phyloP scores from a whole-genome alignment of 169 alveolate genomes.

The Cryptosporidium bovis region DNA sequence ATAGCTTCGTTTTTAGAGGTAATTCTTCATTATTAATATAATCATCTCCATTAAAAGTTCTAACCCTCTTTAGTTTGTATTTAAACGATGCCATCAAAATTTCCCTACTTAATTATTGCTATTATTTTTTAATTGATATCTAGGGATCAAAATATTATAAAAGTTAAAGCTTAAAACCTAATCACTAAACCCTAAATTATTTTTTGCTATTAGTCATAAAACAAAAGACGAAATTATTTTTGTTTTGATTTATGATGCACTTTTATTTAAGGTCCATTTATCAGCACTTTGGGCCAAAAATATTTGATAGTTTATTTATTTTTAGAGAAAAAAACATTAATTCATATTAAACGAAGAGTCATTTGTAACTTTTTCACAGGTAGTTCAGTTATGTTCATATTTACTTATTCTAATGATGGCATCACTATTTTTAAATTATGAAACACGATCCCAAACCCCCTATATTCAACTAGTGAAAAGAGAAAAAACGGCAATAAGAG shows the following conservation, averaged over 20 bases:
- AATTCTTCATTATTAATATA: slow-evolving; percentile 15
- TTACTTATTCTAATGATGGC: too few relatives aligned
- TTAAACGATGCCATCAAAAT: slow-evolving; percentile 41
- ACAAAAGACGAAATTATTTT: not conserved
- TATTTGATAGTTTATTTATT: too few relatives aligned
- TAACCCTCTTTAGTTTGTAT: slow-evolving; percentile 35
- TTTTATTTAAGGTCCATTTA: not conserved
- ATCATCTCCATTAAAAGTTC: not conserved
- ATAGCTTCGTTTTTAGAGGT: slow-evolving; percentile 26
- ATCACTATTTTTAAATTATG: too few relatives aligned
- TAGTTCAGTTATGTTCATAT: too few relatives aligned
- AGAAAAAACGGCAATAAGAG: too few relatives aligned
- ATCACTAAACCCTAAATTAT: slow-evolving; percentile 28
- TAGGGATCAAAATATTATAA: not conserved
- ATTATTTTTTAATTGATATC: not conserved
- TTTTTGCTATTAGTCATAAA: not conserved
- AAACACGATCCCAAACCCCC: too few relatives aligned
- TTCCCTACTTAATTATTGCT: too few relatives aligned
- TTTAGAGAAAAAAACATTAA: too few relatives aligned
- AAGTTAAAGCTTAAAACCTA: slow-evolving; percentile 42
- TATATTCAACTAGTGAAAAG: too few relatives aligned
- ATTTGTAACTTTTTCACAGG: too few relatives aligned
- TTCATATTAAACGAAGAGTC: too few relatives aligned
- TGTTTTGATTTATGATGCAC: not conserved
- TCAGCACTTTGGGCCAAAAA: too few relatives aligned